Percentiles rank a stretch among this genome's conserved stretches.
Conservation (phyloP, 768 basidiomycete species). For the Lactifluus hygrophoroides region DNA sequence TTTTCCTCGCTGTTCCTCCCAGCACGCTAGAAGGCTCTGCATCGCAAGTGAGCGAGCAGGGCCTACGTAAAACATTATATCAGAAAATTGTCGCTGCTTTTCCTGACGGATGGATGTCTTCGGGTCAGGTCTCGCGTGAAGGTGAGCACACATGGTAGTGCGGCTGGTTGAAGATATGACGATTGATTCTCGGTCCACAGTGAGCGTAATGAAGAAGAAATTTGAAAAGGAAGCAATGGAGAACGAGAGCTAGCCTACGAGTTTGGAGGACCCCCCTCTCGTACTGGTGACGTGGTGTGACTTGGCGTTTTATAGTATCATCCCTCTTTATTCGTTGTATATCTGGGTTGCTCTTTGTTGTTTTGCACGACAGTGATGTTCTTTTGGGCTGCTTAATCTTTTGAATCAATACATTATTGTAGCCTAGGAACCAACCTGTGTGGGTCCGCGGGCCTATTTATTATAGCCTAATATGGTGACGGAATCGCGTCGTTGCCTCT, state of each 20-base stretch:
- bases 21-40: conserved; percentile 56
- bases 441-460: too few species aligned
- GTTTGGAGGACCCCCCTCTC: too few species aligned
- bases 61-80: conserved; percentile 69
- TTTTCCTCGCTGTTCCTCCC: too few species aligned
- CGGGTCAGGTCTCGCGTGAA: conserved; percentile 80
- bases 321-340: neutral
- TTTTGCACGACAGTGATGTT: neutral
- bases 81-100: conserved; percentile 81
- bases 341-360: too few species aligned
- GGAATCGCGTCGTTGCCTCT: too few species aligned
- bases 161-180: neutral
- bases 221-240: conserved; percentile 66
- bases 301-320: neutral
- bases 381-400: neutral
- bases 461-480: too few species aligned
- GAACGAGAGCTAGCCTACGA: conserved; percentile 35
- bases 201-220: conserved; percentile 81
- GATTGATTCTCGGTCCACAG: conserved; percentile 29
- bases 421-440: too few species aligned
- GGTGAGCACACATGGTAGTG: conserved; percentile 43
- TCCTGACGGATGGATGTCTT: conserved; percentile 79
- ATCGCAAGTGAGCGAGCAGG: conserved; percentile 72
- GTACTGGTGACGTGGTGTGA: too few species aligned
- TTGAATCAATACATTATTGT: conserved; percentile 11